Base-by-base conservation (phyloP, 495 filamentous ascomycete genomes). In the Trichoderma erinaceum region DNA sequence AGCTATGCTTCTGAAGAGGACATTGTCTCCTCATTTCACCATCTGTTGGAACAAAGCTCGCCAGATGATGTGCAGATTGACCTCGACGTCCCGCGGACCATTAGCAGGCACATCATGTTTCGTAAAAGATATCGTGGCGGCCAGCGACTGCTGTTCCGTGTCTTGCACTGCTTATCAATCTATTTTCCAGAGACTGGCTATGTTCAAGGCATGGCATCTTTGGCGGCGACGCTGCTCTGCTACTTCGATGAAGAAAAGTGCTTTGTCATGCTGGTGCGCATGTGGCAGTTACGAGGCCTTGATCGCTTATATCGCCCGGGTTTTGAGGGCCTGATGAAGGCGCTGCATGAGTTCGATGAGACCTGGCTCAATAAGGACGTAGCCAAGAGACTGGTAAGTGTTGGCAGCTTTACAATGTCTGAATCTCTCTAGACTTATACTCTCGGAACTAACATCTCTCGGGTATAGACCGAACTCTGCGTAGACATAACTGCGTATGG, bases 71-170 rank as follows among this genome's bases (percentile, higher is more conserved):
- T 94, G 10, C 95, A 99, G 74, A 99, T 99, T 70, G 95, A 99
- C 76, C 87, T 97, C 32, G 95, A 99, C 73, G 94, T 99, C 50
- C 95, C 95, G 0, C 87, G 95, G 63, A 99, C 95, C 10, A 96
- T 99, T 74, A 93, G 87, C 73, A 89, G 90, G 70, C 95, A 99
- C 77, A 94, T 99, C 73, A 97, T 99, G 96, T 99, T 99, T 74
- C 88, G 95, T 27, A 85, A 88, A 67, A 84, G 96, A 41, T 99
- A 99, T 80, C 88, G 93, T 13, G 90, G 89, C 67, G 93, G 93
- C 0, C 95, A 99, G 76, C 86, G 95, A 63, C 81, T 98, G 27
- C 83, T 99, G 7, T 99, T 99, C 78, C 86, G 95, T 25, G 92
- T 97, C 10, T 83, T 99, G 23, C 95, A 98, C 75, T 88, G 90